phyloP scores from a whole-genome alignment of 2,329 filamentous ascomycete species.

The Ophiostoma sp. region DNA sequence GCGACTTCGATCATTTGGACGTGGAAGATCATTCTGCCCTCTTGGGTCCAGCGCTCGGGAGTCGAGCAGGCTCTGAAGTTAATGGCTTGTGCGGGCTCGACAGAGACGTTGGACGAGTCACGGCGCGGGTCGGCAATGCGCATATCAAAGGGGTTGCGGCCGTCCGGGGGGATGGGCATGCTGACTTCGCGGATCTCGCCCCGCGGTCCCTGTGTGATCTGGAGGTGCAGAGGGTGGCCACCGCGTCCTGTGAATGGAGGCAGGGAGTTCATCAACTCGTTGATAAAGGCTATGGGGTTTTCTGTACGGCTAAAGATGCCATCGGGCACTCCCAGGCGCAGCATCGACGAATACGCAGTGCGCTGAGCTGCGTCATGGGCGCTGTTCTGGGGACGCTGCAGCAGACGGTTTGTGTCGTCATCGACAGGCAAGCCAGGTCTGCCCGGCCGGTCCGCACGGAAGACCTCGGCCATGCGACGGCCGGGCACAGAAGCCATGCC shows the following conservation, averaged over 20 bases:
- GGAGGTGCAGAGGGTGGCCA: conserved; percentile 54
- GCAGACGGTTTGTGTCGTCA: conserved; percentile 80
- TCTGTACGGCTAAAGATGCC: conserved; percentile 44
- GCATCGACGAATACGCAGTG: conserved; percentile 41
- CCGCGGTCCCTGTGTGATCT: conserved; percentile 48
- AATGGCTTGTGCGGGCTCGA: conserved; percentile 68
- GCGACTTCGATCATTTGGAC: conserved; percentile 58
- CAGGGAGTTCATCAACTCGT: conserved; percentile 52
- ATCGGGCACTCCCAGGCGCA: conserved; percentile 49
- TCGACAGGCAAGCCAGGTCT: conserved; percentile 51
- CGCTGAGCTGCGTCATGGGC: conserved; percentile 39
- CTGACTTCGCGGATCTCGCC: conserved; percentile 51
- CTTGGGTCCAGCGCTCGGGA: conserved; percentile 76
- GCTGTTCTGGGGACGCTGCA: conserved; percentile 52
- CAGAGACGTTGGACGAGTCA: conserved; percentile 37
- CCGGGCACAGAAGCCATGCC: conserved; percentile 12
- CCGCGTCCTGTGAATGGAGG: conserved; percentile 32
- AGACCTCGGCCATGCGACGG: conserved; percentile 42
- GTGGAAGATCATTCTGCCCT: conserved; percentile 81
- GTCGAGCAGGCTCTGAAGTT: conserved; percentile 70
- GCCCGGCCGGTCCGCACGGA: conserved; percentile 49
- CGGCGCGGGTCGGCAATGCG: conserved; percentile 41
- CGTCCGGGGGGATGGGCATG: conserved; percentile 34
- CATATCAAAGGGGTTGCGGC: conserved; percentile 5
- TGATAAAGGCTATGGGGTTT: conserved; percentile 43